These are phyloP conservation scores for Porcisia hertigi DNA, from an alignment of 208 protist species.

Conservation along the genomic window DNA sequence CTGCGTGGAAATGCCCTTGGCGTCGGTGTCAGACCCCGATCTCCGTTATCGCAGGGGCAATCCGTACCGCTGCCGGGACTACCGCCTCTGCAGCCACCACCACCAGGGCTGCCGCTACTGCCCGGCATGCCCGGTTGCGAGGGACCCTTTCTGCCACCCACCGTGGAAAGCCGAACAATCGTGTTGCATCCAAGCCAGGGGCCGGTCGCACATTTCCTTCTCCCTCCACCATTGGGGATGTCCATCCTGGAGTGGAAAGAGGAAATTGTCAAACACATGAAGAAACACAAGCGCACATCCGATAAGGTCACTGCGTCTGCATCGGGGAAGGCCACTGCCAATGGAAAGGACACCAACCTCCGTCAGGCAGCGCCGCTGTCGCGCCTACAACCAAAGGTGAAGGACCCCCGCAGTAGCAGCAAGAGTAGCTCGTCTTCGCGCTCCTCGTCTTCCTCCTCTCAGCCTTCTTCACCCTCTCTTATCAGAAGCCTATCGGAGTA, in stretches of 20 bases:
- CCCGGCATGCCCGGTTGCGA: slow-evolving; percentile 58
- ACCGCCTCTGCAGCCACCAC: slow-evolving; percentile 34
- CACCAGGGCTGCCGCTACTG: slow-evolving; percentile 32
- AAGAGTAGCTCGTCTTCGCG: neutral
- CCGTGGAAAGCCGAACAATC: slow-evolving; percentile 8
- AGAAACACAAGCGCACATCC: slow-evolving; percentile 9
- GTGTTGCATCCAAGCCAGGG: slow-evolving; percentile 25
- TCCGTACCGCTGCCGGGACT: slow-evolving; percentile 31
- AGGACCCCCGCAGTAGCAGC: neutral
- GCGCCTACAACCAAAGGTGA: neutral
- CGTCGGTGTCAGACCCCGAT: slow-evolving; percentile 3
- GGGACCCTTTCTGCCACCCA: slow-evolving; percentile 43
- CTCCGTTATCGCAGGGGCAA: neutral
- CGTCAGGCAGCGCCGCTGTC: neutral
- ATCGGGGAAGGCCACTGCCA: neutral
- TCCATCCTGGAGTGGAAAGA: slow-evolving; percentile 44
- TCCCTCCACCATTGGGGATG: slow-evolving; percentile 42
- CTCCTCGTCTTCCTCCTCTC: neutral
- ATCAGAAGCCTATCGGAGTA: neutral
- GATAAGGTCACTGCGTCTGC: neutral
- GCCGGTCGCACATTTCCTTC: slow-evolving; percentile 27
- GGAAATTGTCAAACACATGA: slow-evolving; percentile 21
- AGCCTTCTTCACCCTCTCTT: neutral
- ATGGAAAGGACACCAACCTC: slow-evolving; percentile 5
- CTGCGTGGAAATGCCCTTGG: slow-evolving; percentile 6